Conservation (phyloP, 768 basidiomycete genomes). For the Russula foetens region DNA sequence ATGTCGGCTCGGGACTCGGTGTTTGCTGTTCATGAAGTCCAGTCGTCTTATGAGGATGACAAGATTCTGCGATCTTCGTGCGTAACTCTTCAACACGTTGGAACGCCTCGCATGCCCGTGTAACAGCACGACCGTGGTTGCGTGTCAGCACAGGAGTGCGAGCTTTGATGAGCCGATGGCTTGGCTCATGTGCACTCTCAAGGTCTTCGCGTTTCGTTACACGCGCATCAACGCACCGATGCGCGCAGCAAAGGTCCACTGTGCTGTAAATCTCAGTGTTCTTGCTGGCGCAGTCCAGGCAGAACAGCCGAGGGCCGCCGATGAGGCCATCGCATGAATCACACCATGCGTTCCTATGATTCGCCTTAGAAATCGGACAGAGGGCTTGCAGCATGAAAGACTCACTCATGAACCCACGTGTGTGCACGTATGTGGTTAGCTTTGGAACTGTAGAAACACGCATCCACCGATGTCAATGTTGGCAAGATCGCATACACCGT, state of each 20-base stretch:
- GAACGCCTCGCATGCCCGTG: neutral
- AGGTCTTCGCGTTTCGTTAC: conserved; percentile 18
- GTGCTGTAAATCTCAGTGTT: conserved; percentile 10
- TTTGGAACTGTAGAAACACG: conserved; percentile 23
- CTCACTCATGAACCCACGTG: conserved; percentile 22
- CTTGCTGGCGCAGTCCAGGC: conserved; percentile 26
- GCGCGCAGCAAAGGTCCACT: conserved; percentile 27
- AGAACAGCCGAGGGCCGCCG: conserved; percentile 26
- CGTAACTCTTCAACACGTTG: neutral
- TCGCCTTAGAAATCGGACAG: neutral
- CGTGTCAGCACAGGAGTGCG: neutral
- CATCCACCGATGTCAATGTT: conserved; percentile 23
- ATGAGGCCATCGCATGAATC: conserved; percentile 24
- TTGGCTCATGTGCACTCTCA: neutral
- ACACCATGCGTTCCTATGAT: conserved; percentile 19
- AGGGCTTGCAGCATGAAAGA: neutral
- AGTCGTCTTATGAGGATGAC: neutral
- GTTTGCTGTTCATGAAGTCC: neutral
- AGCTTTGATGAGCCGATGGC: neutral
- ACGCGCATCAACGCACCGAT: conserved; percentile 20
- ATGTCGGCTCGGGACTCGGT: neutral
- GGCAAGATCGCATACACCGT: conserved; percentile 16
- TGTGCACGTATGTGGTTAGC: conserved; percentile 19
- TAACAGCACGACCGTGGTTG: neutral
- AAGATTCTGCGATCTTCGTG: neutral